Evolutionary conservation across 2,329 filamentous ascomycete species (phyloP), one percentile per base, ranked within the genome.

Genomic region (Cytospora piceicola): DNA sequence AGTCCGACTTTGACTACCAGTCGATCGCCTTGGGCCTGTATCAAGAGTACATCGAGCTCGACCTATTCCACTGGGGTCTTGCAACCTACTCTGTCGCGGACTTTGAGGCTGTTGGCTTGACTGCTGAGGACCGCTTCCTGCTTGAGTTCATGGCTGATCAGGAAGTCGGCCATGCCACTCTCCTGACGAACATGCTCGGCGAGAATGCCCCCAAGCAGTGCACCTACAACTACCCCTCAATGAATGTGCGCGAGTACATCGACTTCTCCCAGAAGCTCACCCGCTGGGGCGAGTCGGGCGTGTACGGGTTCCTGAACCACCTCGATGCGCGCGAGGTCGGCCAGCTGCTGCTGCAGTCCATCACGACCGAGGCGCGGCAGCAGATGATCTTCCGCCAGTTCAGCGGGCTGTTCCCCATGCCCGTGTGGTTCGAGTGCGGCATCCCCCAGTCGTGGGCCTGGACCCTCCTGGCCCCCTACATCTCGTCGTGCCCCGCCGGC

Each of bases 201-300:
- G 76, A 82, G 0, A 73, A 86, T 66, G 90, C 92, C 0, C 90
- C 91, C 0, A 82, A 83, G 61, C 89, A 93, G 75, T 95, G 92
- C 80, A 88, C 84, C 0, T 96, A 96, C 81, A 88, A 93, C 79
- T 95, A 95, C 74, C 92, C 92, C 1, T 91, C 87, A 73, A 85
- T 80, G 63, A 93, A 86, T 36, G 88, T 94, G 0, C 85, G 83
- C 62, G 91, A 95, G 76, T 94, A 87, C 73, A 81, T 95, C 72
- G 92, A 95, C 79, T 95, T 95, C 79, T 89, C 86, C 76, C 91
- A 94, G 78, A 93, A 93, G 77, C 78, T 95, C n/a, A 95, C 92
- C 1, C 88, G 91, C 39, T 93, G 85, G 77, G 91, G 91, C 58
- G 92, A 95, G 75, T 85, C 89, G 14, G 90, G 91, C 56, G 91